Conservation (phyloP, 441 rosid genomes). For the Populus hybrid region DNA sequence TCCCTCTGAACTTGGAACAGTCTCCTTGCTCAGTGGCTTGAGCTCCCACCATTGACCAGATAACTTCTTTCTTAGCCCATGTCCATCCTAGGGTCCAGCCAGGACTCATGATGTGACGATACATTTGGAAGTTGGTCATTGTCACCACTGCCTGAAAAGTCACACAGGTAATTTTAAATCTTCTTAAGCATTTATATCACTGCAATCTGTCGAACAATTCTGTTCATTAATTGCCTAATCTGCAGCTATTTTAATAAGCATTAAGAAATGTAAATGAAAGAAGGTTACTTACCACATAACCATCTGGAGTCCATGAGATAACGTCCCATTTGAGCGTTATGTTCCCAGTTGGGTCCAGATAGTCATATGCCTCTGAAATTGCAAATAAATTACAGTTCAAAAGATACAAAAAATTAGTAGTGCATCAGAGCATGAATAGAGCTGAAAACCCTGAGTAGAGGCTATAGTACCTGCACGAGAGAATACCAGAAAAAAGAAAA, state of each 20-base stretch:
- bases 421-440: not conserved
- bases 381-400: constrained; percentile 6
- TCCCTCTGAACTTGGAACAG: constrained; percentile 50
- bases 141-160: constrained; percentile 43
- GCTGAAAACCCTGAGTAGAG: not conserved
- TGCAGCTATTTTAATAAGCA: not conserved
- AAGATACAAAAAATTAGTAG: not conserved
- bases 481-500: constrained; percentile 19
- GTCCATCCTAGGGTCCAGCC: constrained; percentile 54
- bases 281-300: constrained; percentile 37
- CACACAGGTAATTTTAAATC: not conserved
- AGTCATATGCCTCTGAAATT: constrained; percentile 38
- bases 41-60: constrained; percentile 54
- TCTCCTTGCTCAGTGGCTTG: constrained; percentile 58
- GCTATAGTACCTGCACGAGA: constrained; percentile 29
- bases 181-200: not conserved
- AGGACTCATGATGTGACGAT: constrained; percentile 49
- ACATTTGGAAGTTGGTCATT: constrained; percentile 50
- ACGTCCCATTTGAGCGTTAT: constrained; percentile 50
- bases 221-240: not conserved
- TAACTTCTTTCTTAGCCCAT: constrained; percentile 57
- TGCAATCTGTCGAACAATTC: not conserved
- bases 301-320: constrained; percentile 49
- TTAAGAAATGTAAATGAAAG: not conserved
- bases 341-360: constrained; percentile 47